These are phyloP conservation scores for Akanthomyces uredinophilus DNA, from an alignment of 2,329 filamentous ascomycete species.

Conservation along the genomic window DNA sequence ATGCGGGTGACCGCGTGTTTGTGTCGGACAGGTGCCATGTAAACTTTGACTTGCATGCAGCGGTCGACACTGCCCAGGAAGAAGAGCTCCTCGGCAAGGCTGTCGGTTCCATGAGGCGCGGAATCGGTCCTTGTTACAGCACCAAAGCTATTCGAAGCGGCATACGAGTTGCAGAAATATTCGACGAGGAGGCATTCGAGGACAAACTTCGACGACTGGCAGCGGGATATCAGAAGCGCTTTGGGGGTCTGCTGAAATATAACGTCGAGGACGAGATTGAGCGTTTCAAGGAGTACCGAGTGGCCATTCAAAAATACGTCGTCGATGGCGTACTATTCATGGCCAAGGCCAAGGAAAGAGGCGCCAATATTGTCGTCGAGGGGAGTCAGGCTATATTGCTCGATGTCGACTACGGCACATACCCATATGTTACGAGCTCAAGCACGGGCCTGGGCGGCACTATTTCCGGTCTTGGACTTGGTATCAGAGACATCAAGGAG, in stretches of 20 bases:
- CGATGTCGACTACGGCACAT: constrained; percentile 22
- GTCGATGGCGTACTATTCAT: not conserved
- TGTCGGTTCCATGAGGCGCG: constrained; percentile 27
- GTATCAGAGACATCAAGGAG: constrained; percentile 51
- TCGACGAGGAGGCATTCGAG: constrained; percentile 60
- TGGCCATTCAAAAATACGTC: not conserved
- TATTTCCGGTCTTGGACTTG: constrained; percentile 23
- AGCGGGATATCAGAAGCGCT: constrained; percentile 59
- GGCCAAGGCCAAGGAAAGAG: not conserved
- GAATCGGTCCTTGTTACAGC: constrained; percentile 19
- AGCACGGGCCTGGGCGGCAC: constrained; percentile 24
- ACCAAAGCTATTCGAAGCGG: constrained; percentile 46
- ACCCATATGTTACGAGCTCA: constrained; percentile 25
- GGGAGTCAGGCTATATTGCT: constrained; percentile 6
- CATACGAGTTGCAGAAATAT: constrained; percentile 60
- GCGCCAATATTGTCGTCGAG: constrained; percentile 2
- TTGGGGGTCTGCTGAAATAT: constrained; percentile 35
- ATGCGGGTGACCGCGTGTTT: constrained; percentile 43
- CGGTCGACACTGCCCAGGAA: constrained; percentile 64
- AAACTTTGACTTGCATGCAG: constrained; percentile 57
- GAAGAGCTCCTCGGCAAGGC: constrained; percentile 32
- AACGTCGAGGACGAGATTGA: constrained; percentile 1
- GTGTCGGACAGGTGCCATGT: constrained; percentile 57
- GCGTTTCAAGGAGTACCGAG: not conserved
- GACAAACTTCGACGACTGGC: constrained; percentile 56